Conservation (phyloP, 257 asterid genomes). For the Sherardia arvensis region DNA sequence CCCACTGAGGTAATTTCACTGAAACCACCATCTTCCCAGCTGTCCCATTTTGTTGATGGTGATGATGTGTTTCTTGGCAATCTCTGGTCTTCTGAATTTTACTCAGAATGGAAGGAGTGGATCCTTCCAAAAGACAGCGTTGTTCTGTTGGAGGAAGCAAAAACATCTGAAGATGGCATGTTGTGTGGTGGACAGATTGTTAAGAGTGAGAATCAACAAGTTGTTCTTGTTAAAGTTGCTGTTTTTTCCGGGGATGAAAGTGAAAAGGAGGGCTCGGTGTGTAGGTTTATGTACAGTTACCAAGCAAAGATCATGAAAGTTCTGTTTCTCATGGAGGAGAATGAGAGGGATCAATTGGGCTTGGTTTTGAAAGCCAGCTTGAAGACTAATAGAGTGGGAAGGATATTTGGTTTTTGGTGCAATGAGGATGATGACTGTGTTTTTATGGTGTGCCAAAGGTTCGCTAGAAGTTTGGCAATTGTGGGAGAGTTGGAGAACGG, state of each 20-base stretch:
- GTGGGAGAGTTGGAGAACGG: conserved; percentile 7
- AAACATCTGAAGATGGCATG: conserved; percentile 9
- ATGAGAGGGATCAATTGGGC: conserved; percentile 30
- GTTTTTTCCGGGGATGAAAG: conserved; percentile 17
- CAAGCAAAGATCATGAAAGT: conserved; percentile 49
- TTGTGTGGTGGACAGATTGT: conserved; percentile 29
- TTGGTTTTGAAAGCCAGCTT: conserved; percentile 28
- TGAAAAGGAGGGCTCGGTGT: conserved; percentile 6
- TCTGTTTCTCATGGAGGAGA: conserved; percentile 39
- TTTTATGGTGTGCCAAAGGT: conserved; percentile 47
- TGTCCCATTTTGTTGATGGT: neutral
- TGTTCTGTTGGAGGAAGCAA: conserved; percentile 24
- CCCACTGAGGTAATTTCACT: conserved; percentile 27
- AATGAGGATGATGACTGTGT: conserved; percentile 38
- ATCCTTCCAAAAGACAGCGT: conserved; percentile 42
- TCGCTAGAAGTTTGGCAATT: conserved; percentile 25
- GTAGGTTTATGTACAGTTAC: conserved; percentile 32
- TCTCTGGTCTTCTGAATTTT: conserved; percentile 57
- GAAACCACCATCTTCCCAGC: conserved; percentile 14
- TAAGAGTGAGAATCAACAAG: conserved; percentile 31
- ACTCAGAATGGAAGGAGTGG: conserved; percentile 62
- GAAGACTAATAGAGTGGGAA: conserved; percentile 40
- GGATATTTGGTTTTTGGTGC: conserved; percentile 70
- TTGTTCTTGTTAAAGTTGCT: conserved; percentile 55
- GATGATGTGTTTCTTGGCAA: conserved; percentile 20